Percentiles rank a stretch among this genome's conserved stretches.
phyloP scores from a whole-genome alignment of 2,329 filamentous ascomycete genomes.

The Apiospora rasikravindrae region DNA sequence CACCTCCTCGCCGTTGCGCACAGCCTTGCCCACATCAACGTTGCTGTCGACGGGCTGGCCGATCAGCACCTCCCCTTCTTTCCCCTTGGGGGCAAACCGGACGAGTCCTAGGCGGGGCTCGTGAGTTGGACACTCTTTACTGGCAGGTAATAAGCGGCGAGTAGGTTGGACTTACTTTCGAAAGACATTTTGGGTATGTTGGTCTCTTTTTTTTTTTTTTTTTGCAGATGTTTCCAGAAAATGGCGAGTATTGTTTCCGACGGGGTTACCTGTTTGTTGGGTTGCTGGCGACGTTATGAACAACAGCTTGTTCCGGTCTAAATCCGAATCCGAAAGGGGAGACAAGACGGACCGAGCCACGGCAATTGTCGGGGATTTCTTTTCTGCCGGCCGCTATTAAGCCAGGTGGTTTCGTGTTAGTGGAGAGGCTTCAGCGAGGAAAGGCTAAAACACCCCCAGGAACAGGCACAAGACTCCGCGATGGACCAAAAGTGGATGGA shows the following conservation, averaged over 20 bases:
- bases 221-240: background rate
- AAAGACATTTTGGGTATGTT: conserved; percentile 6
- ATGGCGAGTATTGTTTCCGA: background rate
- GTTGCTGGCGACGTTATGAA: conserved; percentile 1
- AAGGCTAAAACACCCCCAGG: background rate
- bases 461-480: background rate
- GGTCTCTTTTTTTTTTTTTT: background rate
- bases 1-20: conserved; percentile 62
- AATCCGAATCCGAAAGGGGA: conserved; percentile 8
- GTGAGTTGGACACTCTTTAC: background rate
- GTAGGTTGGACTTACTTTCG: background rate
- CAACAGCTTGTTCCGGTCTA: conserved; percentile 6
- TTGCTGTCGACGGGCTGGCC: conserved; percentile 59
- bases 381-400: background rate
- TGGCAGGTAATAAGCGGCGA: background rate
- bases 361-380: conserved; percentile 10
- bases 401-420: background rate
- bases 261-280: background rate
- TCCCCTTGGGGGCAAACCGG: conserved; percentile 60
- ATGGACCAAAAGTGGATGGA: background rate
- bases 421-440: conserved; percentile 1
- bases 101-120: conserved; percentile 50
- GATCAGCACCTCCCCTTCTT: conserved; percentile 47
- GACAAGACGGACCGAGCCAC: conserved; percentile 13
- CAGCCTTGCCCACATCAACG: conserved; percentile 62